A percentile compares a stretch with the other conserved stretches of the same genome.
These are phyloP conservation scores for Vigna nakashimae DNA, from an alignment of 306 rosid genomes.

Conservation along the genomic window DNA sequence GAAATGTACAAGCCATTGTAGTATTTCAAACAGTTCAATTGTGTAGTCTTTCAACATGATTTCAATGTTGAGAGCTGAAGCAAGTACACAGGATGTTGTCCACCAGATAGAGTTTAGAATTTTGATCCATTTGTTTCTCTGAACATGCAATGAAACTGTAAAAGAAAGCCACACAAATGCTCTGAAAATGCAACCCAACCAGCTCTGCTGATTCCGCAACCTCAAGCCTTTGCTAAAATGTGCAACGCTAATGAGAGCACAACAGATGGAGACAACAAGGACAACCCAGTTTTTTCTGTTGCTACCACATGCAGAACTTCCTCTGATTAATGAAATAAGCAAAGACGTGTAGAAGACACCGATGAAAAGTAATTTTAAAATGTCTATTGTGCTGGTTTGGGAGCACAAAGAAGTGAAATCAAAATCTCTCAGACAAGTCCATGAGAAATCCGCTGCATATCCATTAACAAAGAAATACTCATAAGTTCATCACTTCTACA, in stretches of 20 bases:
- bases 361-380: neutral
- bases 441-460: slow-evolving; percentile 6
- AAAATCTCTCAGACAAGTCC: slow-evolving; percentile 19
- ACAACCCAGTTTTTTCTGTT: slow-evolving; percentile 5
- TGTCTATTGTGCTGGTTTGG: neutral
- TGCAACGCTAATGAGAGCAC: slow-evolving; percentile 16
- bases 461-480: neutral
- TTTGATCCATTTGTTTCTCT: slow-evolving; percentile 13
- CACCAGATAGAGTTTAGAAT: slow-evolving; percentile 4
- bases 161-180: slow-evolving; percentile 1
- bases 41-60: neutral
- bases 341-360: slow-evolving; percentile 3
- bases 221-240: neutral
- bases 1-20: slow-evolving; percentile 24
- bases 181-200: neutral
- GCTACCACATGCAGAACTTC: neutral
- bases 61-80: slow-evolving; percentile 23
- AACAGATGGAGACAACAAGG: neutral
- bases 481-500: neutral
- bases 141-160: slow-evolving; percentile 5
- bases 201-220: neutral
- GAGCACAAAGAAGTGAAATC: slow-evolving; percentile 7
- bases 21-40: neutral
- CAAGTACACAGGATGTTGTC: neutral
- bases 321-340: neutral